Evolutionary conservation across 345 rosid genomes (phyloP).

Genomic region (Raphanus raphanistrum): DNA sequence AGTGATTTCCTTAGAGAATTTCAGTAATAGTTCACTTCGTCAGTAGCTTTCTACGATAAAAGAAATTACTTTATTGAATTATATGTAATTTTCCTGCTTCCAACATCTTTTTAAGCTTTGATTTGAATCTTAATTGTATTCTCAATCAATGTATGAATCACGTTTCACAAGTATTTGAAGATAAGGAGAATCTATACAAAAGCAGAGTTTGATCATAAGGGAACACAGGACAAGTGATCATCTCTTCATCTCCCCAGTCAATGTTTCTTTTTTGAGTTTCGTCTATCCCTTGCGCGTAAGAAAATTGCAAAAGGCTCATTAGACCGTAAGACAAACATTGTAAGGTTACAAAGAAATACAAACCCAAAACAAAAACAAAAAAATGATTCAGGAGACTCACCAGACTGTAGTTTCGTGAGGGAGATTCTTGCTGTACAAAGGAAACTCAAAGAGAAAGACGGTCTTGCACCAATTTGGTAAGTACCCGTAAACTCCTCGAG

Average conservation of each 20-base stretch:
- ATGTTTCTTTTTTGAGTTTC: conserved; percentile 17
- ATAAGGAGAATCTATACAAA: conserved; percentile 24
- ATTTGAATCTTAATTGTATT: conserved; percentile 17
- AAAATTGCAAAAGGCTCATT: conserved; percentile 1
- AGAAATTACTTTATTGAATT: neutral
- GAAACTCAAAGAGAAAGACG: conserved; percentile 68
- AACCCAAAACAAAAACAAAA: conserved; percentile 4
- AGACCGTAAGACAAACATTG: neutral
- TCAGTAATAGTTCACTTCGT: conserved; percentile 48
- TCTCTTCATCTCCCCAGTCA: conserved; percentile 31
- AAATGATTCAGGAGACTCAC: conserved; percentile 46
- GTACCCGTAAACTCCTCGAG: conserved; percentile 56
- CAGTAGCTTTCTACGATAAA: conserved; percentile 4
- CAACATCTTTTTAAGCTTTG: conserved; percentile 2
- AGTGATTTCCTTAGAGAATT: conserved; percentile 66
- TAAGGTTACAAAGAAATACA: neutral
- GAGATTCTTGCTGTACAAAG: conserved; percentile 69
- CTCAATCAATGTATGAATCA: conserved; percentile 24
- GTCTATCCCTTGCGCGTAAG: conserved; percentile 35
- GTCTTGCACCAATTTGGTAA: conserved; percentile 78
- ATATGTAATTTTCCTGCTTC: conserved; percentile 7
- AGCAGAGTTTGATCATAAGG: conserved; percentile 16
- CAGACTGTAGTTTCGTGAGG: conserved; percentile 60
- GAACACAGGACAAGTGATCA: neutral
- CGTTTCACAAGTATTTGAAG: conserved; percentile 11